Conservation (phyloP, 2,329 filamentous ascomycete species). For the Claviceps maximensis region DNA sequence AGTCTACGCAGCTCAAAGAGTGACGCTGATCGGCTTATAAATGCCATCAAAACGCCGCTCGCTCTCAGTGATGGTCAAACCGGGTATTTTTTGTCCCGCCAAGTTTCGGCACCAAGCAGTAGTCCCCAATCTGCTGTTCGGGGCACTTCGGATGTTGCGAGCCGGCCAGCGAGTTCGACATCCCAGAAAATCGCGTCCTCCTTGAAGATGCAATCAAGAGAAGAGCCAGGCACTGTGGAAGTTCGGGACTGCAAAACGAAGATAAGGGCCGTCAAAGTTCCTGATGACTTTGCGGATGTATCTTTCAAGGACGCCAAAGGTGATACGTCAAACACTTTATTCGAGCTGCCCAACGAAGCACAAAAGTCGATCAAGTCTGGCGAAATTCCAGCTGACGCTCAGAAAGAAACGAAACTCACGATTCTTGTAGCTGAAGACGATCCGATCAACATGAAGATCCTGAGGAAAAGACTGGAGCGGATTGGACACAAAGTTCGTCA, state of each 20-base stretch:
- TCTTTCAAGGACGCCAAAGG: conserved; percentile 17
- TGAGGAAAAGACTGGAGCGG: conserved; percentile 69
- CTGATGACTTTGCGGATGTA: conserved; percentile 30
- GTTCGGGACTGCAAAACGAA: conserved; percentile 32
- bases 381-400: conserved; percentile 12
- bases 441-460: conserved; percentile 70
- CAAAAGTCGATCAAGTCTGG: conserved; percentile 5
- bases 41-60: conserved; percentile 54
- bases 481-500: conserved; percentile 57
- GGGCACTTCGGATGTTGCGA: conserved; percentile 2
- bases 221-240: conserved; percentile 22
- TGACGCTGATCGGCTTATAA: conserved; percentile 58
- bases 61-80: conserved; percentile 24
- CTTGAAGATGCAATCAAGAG: not conserved
- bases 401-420: conserved; percentile 27
- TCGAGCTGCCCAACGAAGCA: conserved; percentile 21
- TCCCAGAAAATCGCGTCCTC: not conserved
- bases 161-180: conserved; percentile 8
- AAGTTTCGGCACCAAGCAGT: conserved; percentile 8
- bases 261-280: conserved; percentile 33
- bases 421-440: conserved; percentile 81
- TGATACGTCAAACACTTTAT: conserved; percentile 23
- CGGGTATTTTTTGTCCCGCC: conserved; percentile 15
- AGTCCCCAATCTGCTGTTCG: conserved; percentile 4
- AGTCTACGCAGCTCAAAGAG: conserved; percentile 39